Conservation (phyloP, 768 basidiomycete genomes). For the Mycena indigotica region DNA sequence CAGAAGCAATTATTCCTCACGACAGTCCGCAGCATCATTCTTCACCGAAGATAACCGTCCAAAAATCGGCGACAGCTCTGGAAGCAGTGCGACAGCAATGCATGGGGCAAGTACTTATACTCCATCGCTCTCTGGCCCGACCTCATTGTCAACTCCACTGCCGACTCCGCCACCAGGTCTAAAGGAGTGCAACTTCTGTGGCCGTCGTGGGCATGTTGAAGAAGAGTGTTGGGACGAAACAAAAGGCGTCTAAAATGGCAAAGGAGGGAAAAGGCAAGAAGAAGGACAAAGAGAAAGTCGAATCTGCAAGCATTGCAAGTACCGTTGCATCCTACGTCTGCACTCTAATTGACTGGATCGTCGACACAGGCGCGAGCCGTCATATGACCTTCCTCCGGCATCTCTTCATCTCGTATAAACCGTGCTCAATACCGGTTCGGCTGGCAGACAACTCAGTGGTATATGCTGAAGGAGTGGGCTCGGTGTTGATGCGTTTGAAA, state of each 20-base stretch:
- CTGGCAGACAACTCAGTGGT: constrained; percentile 26
- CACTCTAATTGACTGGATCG: constrained; percentile 27
- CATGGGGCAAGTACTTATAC: too few species aligned
- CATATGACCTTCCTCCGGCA: constrained; percentile 32
- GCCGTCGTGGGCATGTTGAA: too few species aligned
- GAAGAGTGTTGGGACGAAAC: too few species aligned
- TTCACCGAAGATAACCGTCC: not conserved
- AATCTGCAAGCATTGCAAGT: constrained; percentile 20
- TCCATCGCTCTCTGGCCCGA: too few species aligned
- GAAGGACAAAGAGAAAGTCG: too few species aligned
- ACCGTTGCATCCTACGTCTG: constrained; percentile 9
- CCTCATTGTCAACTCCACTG: not conserved
- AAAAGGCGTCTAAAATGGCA: too few species aligned
- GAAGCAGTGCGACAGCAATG: not conserved
- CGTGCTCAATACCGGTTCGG: constrained; percentile 22
- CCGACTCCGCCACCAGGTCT: not conserved
- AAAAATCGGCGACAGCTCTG: not conserved
- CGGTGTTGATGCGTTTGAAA: constrained; percentile 3
- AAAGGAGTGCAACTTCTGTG: too few species aligned
- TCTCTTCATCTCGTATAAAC: constrained; percentile 24
- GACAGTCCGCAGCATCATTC: not conserved
- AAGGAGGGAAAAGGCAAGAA: too few species aligned
- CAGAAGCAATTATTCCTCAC: not conserved
- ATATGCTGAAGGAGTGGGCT: constrained; percentile 22
- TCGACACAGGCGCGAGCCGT: constrained; percentile 33